phyloP scores from a whole-genome alignment of 345 rosid genomes.

The Stellera chamaejasme region DNA sequence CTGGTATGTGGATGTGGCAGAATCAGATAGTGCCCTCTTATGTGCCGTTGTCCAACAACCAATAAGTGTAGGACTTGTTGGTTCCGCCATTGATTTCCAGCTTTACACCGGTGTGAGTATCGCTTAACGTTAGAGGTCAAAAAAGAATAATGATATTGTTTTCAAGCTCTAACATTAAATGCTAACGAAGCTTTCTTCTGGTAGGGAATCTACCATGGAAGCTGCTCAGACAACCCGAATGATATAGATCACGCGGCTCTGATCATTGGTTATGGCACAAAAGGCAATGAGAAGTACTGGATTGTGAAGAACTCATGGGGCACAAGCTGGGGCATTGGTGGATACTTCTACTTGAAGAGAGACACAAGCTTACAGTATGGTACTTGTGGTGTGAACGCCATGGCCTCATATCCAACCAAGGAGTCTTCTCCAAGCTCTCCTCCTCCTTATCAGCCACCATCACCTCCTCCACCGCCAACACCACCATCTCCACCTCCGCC shows the following conservation, averaged over 20 bases:
- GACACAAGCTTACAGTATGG: slow-evolving; percentile 32
- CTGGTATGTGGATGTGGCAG: slow-evolving; percentile 53
- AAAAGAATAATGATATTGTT: background rate
- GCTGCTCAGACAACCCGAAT: slow-evolving; percentile 48
- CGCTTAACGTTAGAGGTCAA: background rate
- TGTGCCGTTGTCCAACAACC: slow-evolving; percentile 71
- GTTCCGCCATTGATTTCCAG: slow-evolving; percentile 66
- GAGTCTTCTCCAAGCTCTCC: slow-evolving; percentile 55
- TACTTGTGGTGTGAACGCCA: slow-evolving; percentile 53
- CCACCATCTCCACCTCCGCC: slow-evolving; percentile 34
- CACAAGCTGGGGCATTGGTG: slow-evolving; percentile 58
- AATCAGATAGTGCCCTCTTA: slow-evolving; percentile 48
- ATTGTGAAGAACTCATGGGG: slow-evolving; percentile 85
- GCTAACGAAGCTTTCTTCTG: too few species aligned
- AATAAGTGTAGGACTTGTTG: slow-evolving; percentile 66
- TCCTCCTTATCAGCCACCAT: slow-evolving; percentile 23
- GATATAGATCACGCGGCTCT: slow-evolving; percentile 72
- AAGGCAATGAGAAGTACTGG: slow-evolving; percentile 66
- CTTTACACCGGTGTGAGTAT: slow-evolving; percentile 59
- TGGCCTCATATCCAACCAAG: slow-evolving; percentile 69
- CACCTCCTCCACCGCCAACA: slow-evolving; percentile 20
- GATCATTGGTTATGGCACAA: slow-evolving; percentile 69
- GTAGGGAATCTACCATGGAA: slow-evolving; percentile 54
- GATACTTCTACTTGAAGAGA: slow-evolving; percentile 46
- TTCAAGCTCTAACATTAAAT: too few species aligned